Evolutionary conservation across 192 early-diverging fungal genomes (phyloP), one percentile per base, ranked within the genome.

Genomic region (Umbelopsis sp.): DNA sequence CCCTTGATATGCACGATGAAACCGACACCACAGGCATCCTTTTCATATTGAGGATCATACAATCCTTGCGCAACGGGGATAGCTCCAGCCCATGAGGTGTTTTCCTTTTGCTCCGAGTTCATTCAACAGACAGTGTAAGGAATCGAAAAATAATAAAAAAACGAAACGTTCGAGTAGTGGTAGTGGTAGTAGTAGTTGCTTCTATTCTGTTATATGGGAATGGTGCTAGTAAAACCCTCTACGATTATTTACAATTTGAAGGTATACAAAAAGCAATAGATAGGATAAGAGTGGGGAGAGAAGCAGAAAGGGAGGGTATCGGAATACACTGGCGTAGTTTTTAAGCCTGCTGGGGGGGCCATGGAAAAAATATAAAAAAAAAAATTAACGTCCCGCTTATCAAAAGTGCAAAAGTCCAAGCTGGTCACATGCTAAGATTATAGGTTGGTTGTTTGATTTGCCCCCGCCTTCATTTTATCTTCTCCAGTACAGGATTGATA

Each of bases 1-100:
- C 96, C 97, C 78, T 95, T 93, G 82, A 99, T 96, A 82, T 95
- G 91, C 70, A 93, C 92, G 53, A 99, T 93, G 79, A 98, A 99
- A 4, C 97, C 97, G 66, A 99, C 97, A 81, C 97, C 97, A 80
- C 97, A 99, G 4, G 95, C 86, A 81, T 97, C 96, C 71, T 96
- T 95, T 84, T 98, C 96, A 77, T 88, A 85, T 66, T 86, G 85
- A 17, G 96, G 96, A 73, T 96, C 81, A 71, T 97, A 97, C 24
- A 97, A 87, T 34, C 92, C 97, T 76, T 96, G 94, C 43, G 89
- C 87, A 45, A 85, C 76, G 20, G 97, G 96, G 76, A 97, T 74
- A n/a, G 89, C 86, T 45, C 88, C 90, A 47, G 95, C 93, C 95
- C 95, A 96, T 53, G 83, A 88, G 53, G 51, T 70, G 74, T 85